phyloP scores from a whole-genome alignment of 495 filamentous ascomycete species.

The Apiosordaria backusii region DNA sequence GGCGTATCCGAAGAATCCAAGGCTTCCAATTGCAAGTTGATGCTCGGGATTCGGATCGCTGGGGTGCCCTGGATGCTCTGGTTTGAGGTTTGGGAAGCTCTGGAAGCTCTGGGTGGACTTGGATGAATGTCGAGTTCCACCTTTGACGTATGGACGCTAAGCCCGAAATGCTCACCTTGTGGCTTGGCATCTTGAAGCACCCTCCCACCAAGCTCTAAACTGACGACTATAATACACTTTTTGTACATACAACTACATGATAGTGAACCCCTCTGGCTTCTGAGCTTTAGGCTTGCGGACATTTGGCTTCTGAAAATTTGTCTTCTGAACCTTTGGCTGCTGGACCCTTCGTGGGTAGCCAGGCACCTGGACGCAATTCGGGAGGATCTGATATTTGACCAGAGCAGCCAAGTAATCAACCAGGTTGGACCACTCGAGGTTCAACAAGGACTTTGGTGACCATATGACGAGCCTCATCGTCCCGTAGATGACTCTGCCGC shows the following conservation, averaged over 20 bases:
- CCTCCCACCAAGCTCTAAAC: too few relatives aligned
- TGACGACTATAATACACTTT: background rate
- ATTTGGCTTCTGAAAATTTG: background rate
- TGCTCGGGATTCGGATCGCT: background rate
- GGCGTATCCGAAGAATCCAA: background rate
- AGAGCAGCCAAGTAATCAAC: background rate
- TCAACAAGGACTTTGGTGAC: background rate
- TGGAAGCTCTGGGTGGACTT: slow-evolving; percentile 2
- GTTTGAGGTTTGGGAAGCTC: slow-evolving; percentile 2
- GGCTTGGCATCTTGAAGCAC: slow-evolving; percentile 14
- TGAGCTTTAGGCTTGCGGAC: background rate
- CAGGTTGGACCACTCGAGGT: background rate
- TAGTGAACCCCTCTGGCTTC: background rate
- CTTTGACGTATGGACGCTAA: background rate
- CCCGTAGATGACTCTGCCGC: slow-evolving; percentile 23
- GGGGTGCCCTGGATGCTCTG: background rate
- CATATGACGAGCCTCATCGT: background rate
- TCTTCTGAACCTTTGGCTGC: background rate
- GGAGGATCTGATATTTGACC: background rate
- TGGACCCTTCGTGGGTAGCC: background rate
- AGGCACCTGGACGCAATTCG: background rate
- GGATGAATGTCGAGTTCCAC: background rate
- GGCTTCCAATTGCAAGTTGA: background rate
- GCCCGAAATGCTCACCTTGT: slow-evolving; percentile 12
- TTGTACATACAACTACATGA: background rate